Percentiles rank a stretch among this genome's conserved stretches.
Evolutionary conservation across 2,329 filamentous ascomycete species (phyloP).

Genomic region (Exophiala alcalophila): DNA sequence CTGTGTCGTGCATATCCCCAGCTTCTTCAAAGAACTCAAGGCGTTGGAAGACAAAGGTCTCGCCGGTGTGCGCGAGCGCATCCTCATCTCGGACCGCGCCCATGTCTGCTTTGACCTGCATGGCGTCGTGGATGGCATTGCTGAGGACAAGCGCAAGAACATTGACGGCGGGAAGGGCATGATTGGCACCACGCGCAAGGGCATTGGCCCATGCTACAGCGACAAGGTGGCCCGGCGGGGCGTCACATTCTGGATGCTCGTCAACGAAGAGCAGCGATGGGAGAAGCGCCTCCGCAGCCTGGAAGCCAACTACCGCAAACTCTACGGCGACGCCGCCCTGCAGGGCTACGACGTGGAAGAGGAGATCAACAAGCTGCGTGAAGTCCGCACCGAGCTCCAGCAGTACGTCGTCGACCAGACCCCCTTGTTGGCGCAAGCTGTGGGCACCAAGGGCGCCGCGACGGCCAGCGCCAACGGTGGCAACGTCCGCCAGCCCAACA

Average conservation of each 20-base stretch:
- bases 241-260: constrained; percentile 53
- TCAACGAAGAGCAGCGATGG: constrained; percentile 33
- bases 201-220: constrained; percentile 59
- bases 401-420: constrained; percentile 52
- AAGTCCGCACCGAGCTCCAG: constrained; percentile 45
- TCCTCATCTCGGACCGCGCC: constrained; percentile 48
- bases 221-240: constrained; percentile 61
- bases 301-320: constrained; percentile 50
- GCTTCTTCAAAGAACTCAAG: constrained; percentile 48
- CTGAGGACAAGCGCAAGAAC: constrained; percentile 40
- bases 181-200: constrained; percentile 50
- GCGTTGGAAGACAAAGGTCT: constrained; percentile 45
- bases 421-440: constrained; percentile 24
- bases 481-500: constrained; percentile 46
- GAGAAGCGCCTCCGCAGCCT: constrained; percentile 32
- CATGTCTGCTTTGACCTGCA: constrained; percentile 47
- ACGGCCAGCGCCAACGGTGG: constrained; percentile 28
- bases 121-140: constrained; percentile 46
- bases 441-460: constrained; percentile 28
- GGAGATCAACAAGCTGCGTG: constrained; percentile 51
- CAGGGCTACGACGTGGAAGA: constrained; percentile 58
- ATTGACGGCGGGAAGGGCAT: constrained; percentile 40
- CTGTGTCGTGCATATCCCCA: constrained; percentile 48
- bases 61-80: constrained; percentile 39
- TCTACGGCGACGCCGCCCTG: constrained; percentile 53